These are phyloP conservation scores for Tanacetum coccineum DNA, from an alignment of 129 eudicot genomes.

Conservation along the genomic window DNA sequence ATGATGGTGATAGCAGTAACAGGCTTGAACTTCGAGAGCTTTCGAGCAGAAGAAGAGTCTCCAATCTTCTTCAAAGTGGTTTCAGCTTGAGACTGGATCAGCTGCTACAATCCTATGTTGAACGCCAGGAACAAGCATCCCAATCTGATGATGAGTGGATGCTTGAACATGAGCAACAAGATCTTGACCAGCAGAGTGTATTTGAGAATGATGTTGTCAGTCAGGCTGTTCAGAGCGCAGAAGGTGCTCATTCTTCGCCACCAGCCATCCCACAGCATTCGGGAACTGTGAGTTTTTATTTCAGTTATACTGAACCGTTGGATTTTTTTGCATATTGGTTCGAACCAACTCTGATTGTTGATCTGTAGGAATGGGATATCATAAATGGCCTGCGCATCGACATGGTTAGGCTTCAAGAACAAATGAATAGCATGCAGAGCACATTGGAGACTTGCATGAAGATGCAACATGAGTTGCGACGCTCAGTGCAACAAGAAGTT, in stretches of 20 bases:
- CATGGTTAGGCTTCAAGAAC: conserved; percentile 75
- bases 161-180: conserved; percentile 32
- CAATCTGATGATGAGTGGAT: conserved; percentile 50
- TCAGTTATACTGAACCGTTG: not conserved
- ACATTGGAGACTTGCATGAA: conserved; percentile 90
- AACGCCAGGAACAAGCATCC: conserved; percentile 56
- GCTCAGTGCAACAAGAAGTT: conserved; percentile 65
- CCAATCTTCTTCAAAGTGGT: conserved; percentile 89
- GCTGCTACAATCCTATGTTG: conserved; percentile 67
- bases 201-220: conserved; percentile 31
- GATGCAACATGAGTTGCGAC: conserved; percentile 83
- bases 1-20: conserved; percentile 52
- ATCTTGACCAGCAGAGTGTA: conserved; percentile 33
- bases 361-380: conserved; percentile 64
- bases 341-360: not conserved
- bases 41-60: conserved; percentile 80
- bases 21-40: conserved; percentile 68
- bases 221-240: conserved; percentile 29
- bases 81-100: conserved; percentile 76
- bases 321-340: not conserved
- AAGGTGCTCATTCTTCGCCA: conserved; percentile 25
- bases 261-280: conserved; percentile 18
- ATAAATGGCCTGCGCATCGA: conserved; percentile 70
- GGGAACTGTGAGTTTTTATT: conserved; percentile 50
- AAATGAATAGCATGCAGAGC: conserved; percentile 74